Conservation (phyloP, 1,139 yeast species). For the Pichia sp. region DNA sequence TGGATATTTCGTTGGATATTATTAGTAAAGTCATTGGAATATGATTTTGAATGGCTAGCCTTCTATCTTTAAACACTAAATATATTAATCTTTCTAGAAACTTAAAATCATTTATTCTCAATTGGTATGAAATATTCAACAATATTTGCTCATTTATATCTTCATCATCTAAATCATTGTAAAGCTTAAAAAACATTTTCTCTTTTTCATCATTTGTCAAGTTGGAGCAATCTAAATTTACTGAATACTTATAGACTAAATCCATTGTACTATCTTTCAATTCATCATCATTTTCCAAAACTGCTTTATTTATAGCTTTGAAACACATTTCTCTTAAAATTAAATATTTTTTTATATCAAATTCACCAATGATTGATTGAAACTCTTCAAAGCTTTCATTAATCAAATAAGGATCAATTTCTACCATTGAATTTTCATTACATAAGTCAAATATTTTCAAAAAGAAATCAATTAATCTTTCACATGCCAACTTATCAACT, state of each 20-base stretch:
- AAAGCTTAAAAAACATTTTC: conserved; percentile 2
- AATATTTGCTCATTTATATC: conserved; percentile 10
- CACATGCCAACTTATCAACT: background rate
- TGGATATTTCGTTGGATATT: conserved; percentile 11
- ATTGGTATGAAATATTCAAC: conserved; percentile 12
- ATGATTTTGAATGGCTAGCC: background rate
- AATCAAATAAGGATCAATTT: background rate
- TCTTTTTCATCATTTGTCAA: background rate
- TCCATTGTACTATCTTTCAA: background rate
- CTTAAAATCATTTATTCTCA: background rate
- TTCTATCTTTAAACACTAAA: background rate
- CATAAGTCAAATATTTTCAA: background rate
- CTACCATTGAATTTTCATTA: conserved; percentile 1
- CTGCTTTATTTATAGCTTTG: background rate
- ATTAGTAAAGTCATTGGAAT: conserved; percentile 9
- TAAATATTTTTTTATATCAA: background rate
- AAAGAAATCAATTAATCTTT: background rate
- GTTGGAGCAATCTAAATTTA: background rate
- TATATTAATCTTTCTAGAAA: conserved; percentile 1
- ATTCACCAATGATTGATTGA: conserved; percentile 1
- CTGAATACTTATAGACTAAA: conserved; percentile 2
- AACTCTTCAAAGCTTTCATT: conserved; percentile 6
- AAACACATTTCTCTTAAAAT: conserved; percentile 1
- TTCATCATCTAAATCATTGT: background rate
- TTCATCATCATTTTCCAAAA: conserved; percentile 4